phyloP scores from a whole-genome alignment of 352 stramenopile species.

The Phytophthora gonapodyides region DNA sequence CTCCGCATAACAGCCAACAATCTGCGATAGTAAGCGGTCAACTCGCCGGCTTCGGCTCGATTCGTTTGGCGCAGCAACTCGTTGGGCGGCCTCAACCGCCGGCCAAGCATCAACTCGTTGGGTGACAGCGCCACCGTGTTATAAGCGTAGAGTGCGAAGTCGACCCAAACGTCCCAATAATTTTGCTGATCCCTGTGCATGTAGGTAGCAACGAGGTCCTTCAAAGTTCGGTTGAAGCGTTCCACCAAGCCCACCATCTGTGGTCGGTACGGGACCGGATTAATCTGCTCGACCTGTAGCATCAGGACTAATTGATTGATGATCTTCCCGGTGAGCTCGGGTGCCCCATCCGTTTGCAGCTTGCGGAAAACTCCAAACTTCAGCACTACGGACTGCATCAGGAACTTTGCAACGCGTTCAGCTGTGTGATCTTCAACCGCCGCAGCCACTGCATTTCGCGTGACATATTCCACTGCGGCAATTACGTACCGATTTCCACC shows the following conservation, averaged over 20 bases:
- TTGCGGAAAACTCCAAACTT: background rate
- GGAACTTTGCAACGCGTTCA: background rate
- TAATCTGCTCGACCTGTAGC: too few relatives aligned
- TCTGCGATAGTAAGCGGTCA: too few relatives aligned
- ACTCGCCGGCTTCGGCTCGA: too few relatives aligned
- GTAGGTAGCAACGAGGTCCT: conserved; percentile 1
- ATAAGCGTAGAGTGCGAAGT: conserved; percentile 9
- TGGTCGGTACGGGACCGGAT: too few relatives aligned
- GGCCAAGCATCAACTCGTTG: too few relatives aligned
- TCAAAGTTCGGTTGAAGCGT: too few relatives aligned
- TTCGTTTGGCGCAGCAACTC: too few relatives aligned
- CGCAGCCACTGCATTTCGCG: background rate
- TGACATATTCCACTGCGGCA: background rate
- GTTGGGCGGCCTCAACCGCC: too few relatives aligned
- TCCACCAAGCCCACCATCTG: too few relatives aligned
- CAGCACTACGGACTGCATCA: background rate
- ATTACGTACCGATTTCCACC: too few relatives aligned
- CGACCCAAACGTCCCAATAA: conserved; percentile 5
- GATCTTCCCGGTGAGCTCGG: background rate
- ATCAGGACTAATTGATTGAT: background rate
- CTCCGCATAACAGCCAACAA: too few relatives aligned
- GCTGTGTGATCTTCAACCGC: background rate
- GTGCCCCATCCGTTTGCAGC: background rate
- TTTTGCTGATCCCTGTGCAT: background rate
- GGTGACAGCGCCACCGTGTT: too few relatives aligned